Percentiles rank a stretch among this genome's conserved stretches.
Evolutionary conservation across 2,329 filamentous ascomycete species (phyloP).

Genomic region (Tolypocladium inflatum): DNA sequence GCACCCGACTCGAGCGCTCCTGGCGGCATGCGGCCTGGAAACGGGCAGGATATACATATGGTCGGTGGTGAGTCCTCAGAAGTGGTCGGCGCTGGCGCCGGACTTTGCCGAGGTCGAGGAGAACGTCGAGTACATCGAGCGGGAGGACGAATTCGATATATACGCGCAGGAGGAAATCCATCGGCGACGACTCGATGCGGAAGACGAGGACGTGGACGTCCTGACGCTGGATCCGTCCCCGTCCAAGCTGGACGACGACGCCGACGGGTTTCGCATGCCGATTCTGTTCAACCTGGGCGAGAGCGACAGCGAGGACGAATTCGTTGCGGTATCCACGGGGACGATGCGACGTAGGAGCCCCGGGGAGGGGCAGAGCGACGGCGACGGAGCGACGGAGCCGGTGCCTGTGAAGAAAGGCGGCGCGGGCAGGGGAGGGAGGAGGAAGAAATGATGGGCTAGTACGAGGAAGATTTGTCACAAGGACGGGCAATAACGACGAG

Average conservation of each 20-base stretch:
- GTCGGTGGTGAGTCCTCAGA: conserved; percentile 90
- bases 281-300: conserved; percentile 88
- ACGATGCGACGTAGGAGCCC: conserved; percentile 83
- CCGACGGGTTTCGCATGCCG: conserved; percentile 75
- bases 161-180: conserved; percentile 92
- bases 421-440: conserved; percentile 25
- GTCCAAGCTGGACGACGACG: conserved; percentile 49
- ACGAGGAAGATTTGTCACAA: neutral
- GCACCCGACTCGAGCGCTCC: conserved; percentile 80
- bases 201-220: conserved; percentile 91
- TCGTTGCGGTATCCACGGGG: conserved; percentile 57
- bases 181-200: conserved; percentile 77
- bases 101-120: conserved; percentile 98
- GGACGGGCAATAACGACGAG: neutral
- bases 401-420: conserved; percentile 28
- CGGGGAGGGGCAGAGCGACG: conserved; percentile 58
- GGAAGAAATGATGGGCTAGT: conserved; percentile 23
- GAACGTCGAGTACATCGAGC: conserved; percentile 92
- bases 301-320: conserved; percentile 92
- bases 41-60: conserved; percentile 91
- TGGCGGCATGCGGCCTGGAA: conserved; percentile 87
- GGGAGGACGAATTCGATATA: conserved; percentile 96
- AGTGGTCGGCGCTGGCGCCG: conserved; percentile 93
- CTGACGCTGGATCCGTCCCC: conserved; percentile 62
- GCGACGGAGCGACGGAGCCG: conserved; percentile 39